Evolutionary conservation across 2,329 filamentous ascomycete genomes (phyloP).

Genomic region (Sarocladium strictum): DNA sequence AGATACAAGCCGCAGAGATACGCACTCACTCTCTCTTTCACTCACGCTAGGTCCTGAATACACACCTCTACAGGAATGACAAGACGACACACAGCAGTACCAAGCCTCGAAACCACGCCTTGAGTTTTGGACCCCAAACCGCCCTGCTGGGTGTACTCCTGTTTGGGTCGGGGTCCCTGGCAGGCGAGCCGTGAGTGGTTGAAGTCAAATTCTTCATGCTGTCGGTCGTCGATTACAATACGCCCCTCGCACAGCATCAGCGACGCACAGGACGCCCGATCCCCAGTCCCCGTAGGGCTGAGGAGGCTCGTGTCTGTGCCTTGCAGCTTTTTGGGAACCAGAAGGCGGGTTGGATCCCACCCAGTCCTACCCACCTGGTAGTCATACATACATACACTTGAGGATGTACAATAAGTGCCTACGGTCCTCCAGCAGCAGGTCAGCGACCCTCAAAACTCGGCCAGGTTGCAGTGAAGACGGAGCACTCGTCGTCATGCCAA

Average conservation of each 20-base stretch:
- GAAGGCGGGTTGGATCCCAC: not conserved
- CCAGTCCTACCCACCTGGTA: not conserved
- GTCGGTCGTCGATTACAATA: not conserved
- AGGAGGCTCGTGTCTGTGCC: conserved; percentile 2
- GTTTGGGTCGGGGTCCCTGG: not conserved
- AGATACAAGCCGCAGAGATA: not conserved
- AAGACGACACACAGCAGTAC: not conserved
- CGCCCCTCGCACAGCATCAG: not conserved
- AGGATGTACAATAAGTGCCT: not conserved
- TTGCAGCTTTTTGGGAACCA: not conserved
- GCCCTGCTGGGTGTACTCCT: not conserved
- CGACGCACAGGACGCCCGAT: not conserved
- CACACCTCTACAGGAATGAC: not conserved
- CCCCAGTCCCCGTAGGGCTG: not conserved
- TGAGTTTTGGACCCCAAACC: not conserved
- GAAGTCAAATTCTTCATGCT: not conserved
- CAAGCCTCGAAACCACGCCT: not conserved
- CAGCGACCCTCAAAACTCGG: not conserved
- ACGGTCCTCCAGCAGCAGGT: too few relatives aligned
- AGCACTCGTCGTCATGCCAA: conserved; percentile 1
- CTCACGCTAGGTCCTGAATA: not conserved
- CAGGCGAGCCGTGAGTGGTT: not conserved
- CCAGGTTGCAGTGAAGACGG: conserved; percentile 3
- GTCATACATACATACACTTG: not conserved
- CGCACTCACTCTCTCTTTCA: not conserved